A percentile compares a stretch with the other conserved stretches of the same genome.
phyloP scores from a whole-genome alignment of 2,329 filamentous ascomycete genomes.

The Pseudogymnoascus sp. region DNA sequence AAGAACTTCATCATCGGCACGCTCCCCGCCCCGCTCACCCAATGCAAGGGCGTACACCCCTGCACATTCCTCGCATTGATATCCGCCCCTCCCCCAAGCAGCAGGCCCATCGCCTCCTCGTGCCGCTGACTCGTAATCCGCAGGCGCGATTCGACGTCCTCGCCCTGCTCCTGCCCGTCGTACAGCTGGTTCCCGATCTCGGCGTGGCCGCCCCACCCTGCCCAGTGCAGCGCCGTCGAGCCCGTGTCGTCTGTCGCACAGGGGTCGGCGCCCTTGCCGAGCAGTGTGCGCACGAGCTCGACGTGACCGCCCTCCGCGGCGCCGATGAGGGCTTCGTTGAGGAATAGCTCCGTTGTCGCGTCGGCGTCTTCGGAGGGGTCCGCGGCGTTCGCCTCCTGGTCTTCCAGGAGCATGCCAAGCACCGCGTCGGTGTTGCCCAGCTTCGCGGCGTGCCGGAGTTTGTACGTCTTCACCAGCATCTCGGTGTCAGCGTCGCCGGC shows the following conservation, averaged over 20 bases:
- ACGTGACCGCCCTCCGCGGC: background rate
- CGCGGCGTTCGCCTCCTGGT: background rate
- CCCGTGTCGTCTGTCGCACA: background rate
- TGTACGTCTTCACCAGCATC: background rate
- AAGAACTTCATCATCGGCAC: constrained; percentile 4
- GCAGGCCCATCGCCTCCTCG: background rate
- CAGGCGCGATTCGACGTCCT: background rate
- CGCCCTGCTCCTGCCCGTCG: background rate
- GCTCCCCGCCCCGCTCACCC: background rate
- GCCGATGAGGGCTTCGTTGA: background rate
- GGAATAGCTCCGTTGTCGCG: background rate
- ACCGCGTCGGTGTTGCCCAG: background rate
- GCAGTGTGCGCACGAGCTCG: background rate
- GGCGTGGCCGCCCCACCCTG: background rate
- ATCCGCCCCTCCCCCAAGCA: background rate
- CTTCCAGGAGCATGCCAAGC: background rate
- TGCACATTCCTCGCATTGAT: background rate
- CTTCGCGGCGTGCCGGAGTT: background rate
- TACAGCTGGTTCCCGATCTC: background rate
- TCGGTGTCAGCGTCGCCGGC: background rate
- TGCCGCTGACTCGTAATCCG: background rate
- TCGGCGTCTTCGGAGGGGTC: background rate
- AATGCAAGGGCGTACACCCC: background rate
- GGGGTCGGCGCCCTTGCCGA: background rate
- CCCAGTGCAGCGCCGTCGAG: background rate